Base-by-base conservation (phyloP, 129 eudicot species). In the Flaveria bidentis region DNA sequence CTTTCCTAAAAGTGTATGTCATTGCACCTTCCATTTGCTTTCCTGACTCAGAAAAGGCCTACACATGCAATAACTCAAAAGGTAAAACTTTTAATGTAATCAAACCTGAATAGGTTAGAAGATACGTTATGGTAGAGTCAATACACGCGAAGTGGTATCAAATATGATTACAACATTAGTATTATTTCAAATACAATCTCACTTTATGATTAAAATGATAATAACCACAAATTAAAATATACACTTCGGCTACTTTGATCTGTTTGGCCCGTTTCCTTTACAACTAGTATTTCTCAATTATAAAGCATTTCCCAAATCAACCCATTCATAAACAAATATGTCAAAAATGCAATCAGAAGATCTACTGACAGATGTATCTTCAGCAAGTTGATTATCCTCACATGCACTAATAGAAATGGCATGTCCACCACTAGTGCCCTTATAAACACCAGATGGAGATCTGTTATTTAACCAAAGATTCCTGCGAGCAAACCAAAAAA, bases 371-470 rank as follows among this genome's bases (percentile, higher is more conserved):
- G 91, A 71, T 39, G 91, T 86, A 75, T 91, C 97, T 56, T 82
- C 87, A 69, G 97, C 94, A 57, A 82, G 79, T 77, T 91, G 91
- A 78, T 88, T 68, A 84, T 91, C 97, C 71, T 80, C 85, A 57
- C 97, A 91, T 2, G 97, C 97, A 71, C 91, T 91, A 55, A 88
- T 75, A 67, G 86, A 81, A 56, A 91, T 86, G 68, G 94, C 97
- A 14, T 53, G 82, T 55, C 94, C 97, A 0, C 97, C 97, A 9
- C 70, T 83, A 22, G 94, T 88, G 17, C 89, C 93, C 65, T 88
- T 91, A 58, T 75, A 49, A 23, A 76, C 91, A 49, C 91, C 86
- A 10, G 91, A 88, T 7, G 95, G 92, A 36, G 95, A 90, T 14
- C 66, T 12, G 74, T 91, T 83, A 73, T 83, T 84, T 22, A 67